phyloP scores from a whole-genome alignment of 306 rosid species.

The Ormosia semicastrata region DNA sequence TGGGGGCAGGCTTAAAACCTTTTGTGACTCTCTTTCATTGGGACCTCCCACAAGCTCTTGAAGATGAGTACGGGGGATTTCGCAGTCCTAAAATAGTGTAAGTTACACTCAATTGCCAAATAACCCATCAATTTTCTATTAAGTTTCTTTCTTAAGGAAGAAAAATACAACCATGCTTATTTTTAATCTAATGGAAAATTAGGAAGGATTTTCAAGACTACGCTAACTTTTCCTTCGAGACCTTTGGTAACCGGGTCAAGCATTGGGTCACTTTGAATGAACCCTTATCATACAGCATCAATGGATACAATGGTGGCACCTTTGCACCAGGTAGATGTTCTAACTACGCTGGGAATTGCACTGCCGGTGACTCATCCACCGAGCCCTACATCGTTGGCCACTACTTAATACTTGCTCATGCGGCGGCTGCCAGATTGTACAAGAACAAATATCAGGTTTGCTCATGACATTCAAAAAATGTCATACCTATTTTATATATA shows the following conservation, averaged over 20 bases:
- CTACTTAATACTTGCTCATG: conserved; percentile 51
- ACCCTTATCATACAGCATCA: conserved; percentile 7
- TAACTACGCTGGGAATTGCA: conserved; percentile 26
- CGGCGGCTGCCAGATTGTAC: conserved; percentile 34
- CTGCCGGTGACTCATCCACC: conserved; percentile 43
- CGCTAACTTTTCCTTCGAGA: conserved; percentile 42
- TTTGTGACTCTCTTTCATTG: conserved; percentile 56
- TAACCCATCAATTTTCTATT: background rate
- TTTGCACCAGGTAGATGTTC: conserved; percentile 63
- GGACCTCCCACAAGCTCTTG: conserved; percentile 56
- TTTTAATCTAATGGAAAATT: background rate
- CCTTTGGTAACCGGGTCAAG: conserved; percentile 56
- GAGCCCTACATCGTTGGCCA: conserved; percentile 56
- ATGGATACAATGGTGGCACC: conserved; percentile 45
- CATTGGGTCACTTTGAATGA: conserved; percentile 57
- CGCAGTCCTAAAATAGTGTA: conserved; percentile 29
- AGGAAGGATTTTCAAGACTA: conserved; percentile 44
- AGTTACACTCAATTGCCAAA: background rate
- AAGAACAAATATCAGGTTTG: conserved; percentile 48
- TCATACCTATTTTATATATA: too few species aligned
- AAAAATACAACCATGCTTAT: background rate
- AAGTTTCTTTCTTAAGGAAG: background rate
- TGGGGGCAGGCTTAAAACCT: conserved; percentile 33
- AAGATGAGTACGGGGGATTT: conserved; percentile 52
- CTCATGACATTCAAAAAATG: background rate